Base-by-base conservation (phyloP, 805 yeast species). In the Ogataea polymorpha region DNA sequence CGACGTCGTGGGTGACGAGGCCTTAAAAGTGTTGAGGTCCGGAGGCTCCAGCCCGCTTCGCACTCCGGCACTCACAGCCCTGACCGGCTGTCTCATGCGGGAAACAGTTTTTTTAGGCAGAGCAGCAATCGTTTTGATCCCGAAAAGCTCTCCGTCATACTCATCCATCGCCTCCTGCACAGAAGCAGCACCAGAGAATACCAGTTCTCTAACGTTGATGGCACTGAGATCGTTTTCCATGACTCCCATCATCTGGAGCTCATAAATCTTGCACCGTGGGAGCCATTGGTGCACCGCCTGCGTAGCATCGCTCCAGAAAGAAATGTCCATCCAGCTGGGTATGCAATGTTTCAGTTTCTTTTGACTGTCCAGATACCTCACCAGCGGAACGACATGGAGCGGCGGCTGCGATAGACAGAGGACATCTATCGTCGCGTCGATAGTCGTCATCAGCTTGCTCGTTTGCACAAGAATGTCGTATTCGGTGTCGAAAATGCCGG, bases 161-260 rank as follows among this genome's bases (percentile, higher is more conserved):
- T 65, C 66, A 23, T 75, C 77, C 84, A 87, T 86, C 5, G 80
- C 72, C 26, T 79, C 82, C 1, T 71, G 50, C 26, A 82, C 67
- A 0, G 81, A 68, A 35, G 58, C 59, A 5, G 65, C 57, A 12
- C 41, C 48, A 32, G 55, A 35, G 46, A 61, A 53, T 10, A 68
- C 71, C 37, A 89, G 63, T 37, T 82, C 73, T 13, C 80, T 81
- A 9, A 90, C 75, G 7, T 80, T 76, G 6, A 84, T 76, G 10
- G 83, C 78, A 49, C 80, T 79, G 42, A 81, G 68, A 55, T 93
- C 96, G 53, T 86, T 87, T 54, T 91, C 98, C 82, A 91, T 88
- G 6, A 93, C 76, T 0, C 98, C 98, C 95, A 91, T 91, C 97
- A 93, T 93, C 60, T 93, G 98, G 14, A 93, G 65, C 55, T 91